Base-by-base conservation (phyloP, 176 grass and related monocot species). In the Otatea glauca region DNA sequence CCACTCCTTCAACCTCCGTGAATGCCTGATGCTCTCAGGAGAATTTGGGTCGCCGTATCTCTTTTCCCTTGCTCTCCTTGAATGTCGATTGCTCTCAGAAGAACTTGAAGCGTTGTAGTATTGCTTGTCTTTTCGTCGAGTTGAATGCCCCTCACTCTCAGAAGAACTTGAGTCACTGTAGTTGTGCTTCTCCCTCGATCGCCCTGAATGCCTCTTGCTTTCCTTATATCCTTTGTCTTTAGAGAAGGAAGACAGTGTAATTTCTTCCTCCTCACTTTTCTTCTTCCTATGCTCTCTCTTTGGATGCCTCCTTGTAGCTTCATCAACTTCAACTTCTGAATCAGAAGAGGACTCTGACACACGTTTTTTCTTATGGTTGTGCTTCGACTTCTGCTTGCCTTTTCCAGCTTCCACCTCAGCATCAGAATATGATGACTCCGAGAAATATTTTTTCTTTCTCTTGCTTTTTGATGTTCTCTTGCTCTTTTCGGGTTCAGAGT, bases 391-490 rank as follows among this genome's bases (percentile, higher is more conserved):
- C 44, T 85, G 60, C 68, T 76, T 87, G 66, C 44, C 58, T 77
- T 86, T 94, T 72, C 68, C 63, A 81, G 56, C 80, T 77, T 83
- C 78, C 47, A 75, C 32, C 9, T 86, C 92, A 78, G 43, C 55
- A 66, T 86, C 88, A 60, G 83, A 94, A 81, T 62, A 87, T 48
- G 90, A 84, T 6, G 75, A 79, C 29, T 84, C 82, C 13, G 88
- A 84, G 43, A 8, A 18, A 77, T 81, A 34, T 63, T 77, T 76
- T 87, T 88, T 94, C 88, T 76, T 91, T 76, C 77, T 91, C 72
- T 86, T 94, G 81, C 83, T 84, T 75, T 81, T 86, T 54, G 91
- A 89, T 79, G 24, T 66, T 63, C 81, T 89, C 32, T 76, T 86
- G 48, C 72, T 88, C 65, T 87, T 89, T 7, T 88, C 44, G 63